These are phyloP conservation scores for Diaporthe caulivora DNA, from an alignment of 2,329 filamentous ascomycete genomes.

Conservation along the genomic window DNA sequence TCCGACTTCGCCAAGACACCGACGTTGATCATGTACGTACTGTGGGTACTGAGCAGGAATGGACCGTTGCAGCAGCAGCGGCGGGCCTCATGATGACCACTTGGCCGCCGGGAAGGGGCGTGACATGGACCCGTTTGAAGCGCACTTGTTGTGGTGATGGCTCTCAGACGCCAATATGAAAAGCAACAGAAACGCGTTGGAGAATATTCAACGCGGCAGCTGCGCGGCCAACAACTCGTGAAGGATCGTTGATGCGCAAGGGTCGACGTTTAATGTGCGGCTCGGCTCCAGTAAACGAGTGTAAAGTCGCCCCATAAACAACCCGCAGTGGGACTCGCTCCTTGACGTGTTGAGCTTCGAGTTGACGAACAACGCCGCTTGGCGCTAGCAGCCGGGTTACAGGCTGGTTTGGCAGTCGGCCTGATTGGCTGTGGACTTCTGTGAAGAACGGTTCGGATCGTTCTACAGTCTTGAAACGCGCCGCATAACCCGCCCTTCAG, in stretches of 20 bases:
- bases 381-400: slow-evolving; percentile 23
- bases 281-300: slow-evolving; percentile 17
- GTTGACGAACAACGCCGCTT: slow-evolving; percentile 16
- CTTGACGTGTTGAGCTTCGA: slow-evolving; percentile 29
- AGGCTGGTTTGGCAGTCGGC: slow-evolving; percentile 12
- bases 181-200: slow-evolving; percentile 7
- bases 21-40: neutral
- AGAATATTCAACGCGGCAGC: too few species aligned
- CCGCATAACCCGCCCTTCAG: slow-evolving; percentile 1
- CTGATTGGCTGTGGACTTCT: slow-evolving; percentile 27
- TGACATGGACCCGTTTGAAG: slow-evolving; percentile 1
- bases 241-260: neutral
- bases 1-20: neutral
- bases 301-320: slow-evolving; percentile 20
- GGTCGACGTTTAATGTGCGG: slow-evolving; percentile 13
- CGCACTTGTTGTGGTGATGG: neutral
- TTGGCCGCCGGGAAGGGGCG: neutral
- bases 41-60: neutral
- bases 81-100: neutral
- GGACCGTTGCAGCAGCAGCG: slow-evolving; percentile 1
- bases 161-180: slow-evolving; percentile 1
- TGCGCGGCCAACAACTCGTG: neutral
- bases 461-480: slow-evolving; percentile 28
- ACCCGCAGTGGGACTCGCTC: slow-evolving; percentile 17
- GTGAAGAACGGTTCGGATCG: slow-evolving; percentile 23